Evolutionary conservation across 805 yeast genomes (phyloP).

Genomic region (Wickerhamiella bombiphila): DNA sequence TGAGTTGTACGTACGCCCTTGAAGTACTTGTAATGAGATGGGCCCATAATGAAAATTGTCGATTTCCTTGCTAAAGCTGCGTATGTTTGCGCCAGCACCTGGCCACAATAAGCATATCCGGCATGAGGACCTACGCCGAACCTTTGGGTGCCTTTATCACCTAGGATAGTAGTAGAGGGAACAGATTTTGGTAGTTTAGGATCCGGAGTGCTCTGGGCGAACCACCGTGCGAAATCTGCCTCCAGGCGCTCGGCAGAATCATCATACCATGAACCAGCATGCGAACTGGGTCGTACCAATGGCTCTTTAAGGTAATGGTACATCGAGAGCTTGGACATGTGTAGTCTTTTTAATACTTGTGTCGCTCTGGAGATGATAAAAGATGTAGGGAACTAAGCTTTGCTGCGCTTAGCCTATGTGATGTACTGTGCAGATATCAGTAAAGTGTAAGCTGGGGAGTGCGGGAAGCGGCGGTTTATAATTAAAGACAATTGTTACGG

Average conservation of each 20-base stretch:
- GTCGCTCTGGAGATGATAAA: no score
- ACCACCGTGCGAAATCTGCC: constrained; percentile 35
- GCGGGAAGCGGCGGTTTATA: no score
- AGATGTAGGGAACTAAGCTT: no score
- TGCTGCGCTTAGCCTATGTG: no score
- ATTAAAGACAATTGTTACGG: no score
- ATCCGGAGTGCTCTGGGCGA: constrained; percentile 19
- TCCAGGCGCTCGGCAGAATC: constrained; percentile 30
- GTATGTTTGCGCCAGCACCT: constrained; percentile 63
- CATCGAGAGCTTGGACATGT: no score
- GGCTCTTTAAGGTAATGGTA: no score
- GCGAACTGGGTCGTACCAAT: constrained; percentile 49
- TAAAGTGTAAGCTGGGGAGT: no score
- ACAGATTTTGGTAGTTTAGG: neutral
- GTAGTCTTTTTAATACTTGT: no score
- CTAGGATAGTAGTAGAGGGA: neutral
- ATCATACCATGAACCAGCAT: constrained; percentile 85
- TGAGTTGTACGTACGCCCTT: constrained; percentile 40
- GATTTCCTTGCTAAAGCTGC: constrained; percentile 46
- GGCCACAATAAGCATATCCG: constrained; percentile 75
- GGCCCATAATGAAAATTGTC: constrained; percentile 71
- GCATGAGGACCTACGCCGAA: constrained; percentile 71
- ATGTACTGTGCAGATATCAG: no score
- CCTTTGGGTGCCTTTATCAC: constrained; percentile 1
- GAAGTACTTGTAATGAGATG: constrained; percentile 83